Conservation (phyloP, 106 monocot genomes). For the Dactylorhiza incarnata region DNA sequence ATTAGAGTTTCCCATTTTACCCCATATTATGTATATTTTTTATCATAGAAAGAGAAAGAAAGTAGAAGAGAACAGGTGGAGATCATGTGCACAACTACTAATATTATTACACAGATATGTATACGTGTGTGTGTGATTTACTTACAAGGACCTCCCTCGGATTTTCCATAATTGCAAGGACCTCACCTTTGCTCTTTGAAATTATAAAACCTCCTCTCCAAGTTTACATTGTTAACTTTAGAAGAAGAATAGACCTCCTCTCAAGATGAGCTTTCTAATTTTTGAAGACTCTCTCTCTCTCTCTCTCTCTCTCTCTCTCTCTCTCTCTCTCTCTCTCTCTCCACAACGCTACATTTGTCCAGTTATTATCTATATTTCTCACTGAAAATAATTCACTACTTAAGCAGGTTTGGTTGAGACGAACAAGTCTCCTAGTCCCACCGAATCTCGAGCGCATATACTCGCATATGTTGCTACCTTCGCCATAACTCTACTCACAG, state of each 20-base stretch:
- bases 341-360: background rate
- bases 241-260: no score
- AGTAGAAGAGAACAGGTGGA: no score
- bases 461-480: conserved; percentile 34
- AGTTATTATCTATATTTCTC: conserved; percentile 7
- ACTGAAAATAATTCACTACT: background rate
- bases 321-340: background rate
- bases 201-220: background rate
- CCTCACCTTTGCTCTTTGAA: no score
- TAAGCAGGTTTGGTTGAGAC: conserved; percentile 2
- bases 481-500: conserved; percentile 31
- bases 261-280: no score
- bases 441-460: conserved; percentile 17
- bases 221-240: background rate
- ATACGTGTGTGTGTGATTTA: no score
- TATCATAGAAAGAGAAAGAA: no score
- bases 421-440: conserved; percentile 17
- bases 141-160: no score
- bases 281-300: background rate
- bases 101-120: no score
- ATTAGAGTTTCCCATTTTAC: no score
- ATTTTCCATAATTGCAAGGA: no score
- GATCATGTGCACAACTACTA: no score
- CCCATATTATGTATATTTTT: no score
- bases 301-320: background rate